Conservation (phyloP, 345 rosid genomes). For the Adansonia digitata region DNA sequence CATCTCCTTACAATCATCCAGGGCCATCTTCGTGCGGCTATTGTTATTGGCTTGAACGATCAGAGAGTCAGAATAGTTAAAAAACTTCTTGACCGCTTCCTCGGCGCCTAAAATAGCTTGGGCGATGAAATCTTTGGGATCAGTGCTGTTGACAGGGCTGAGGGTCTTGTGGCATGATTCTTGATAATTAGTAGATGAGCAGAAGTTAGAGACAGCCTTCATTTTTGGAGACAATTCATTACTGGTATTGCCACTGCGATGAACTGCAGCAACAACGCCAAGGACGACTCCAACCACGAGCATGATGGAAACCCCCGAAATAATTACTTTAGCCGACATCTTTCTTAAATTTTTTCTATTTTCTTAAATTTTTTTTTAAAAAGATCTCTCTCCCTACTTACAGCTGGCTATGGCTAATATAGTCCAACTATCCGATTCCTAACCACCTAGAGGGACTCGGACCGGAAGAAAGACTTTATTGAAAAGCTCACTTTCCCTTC, state of each 20-base stretch:
- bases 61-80: conserved; percentile 31
- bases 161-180: conserved; percentile 48
- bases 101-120: conserved; percentile 37
- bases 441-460: background rate
- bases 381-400: background rate
- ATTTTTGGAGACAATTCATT: conserved; percentile 20
- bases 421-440: background rate
- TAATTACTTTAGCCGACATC: conserved; percentile 32
- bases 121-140: conserved; percentile 43
- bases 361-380: background rate
- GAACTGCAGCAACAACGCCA: conserved; percentile 28
- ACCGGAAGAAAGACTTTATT: background rate
- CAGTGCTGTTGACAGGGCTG: conserved; percentile 28
- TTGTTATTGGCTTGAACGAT: background rate
- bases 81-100: conserved; percentile 28
- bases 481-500: background rate
- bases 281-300: conserved; percentile 43
- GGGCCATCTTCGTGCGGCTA: conserved; percentile 8
- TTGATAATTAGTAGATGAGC: conserved; percentile 40
- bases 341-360: no score
- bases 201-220: conserved; percentile 37
- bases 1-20: conserved; percentile 41
- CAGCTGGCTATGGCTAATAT: background rate
- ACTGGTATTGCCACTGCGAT: background rate
- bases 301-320: conserved; percentile 36